Conservation (phyloP, 1,139 yeast species). For the Saccharomycopsis hybrid region DNA sequence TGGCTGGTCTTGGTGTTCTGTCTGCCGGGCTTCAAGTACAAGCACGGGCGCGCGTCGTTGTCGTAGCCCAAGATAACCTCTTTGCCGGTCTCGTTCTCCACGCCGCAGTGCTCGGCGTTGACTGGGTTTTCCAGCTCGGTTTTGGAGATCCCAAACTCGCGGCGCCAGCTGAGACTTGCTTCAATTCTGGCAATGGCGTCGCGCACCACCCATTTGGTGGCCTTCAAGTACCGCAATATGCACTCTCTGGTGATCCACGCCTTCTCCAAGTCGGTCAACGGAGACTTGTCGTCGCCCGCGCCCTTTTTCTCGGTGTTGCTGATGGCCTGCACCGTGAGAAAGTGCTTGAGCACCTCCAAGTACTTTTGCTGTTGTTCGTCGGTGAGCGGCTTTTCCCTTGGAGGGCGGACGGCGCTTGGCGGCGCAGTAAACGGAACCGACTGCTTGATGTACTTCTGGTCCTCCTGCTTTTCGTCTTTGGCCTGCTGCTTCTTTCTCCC, state of each 20-base stretch:
- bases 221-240: conserved; percentile 75
- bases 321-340: conserved; percentile 38
- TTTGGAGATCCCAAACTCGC: conserved; percentile 73
- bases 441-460: conserved; percentile 7
- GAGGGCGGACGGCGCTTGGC: conserved; percentile 39
- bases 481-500: conserved; percentile 20
- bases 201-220: conserved; percentile 76
- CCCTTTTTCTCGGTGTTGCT: conserved; percentile 28
- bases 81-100: conserved; percentile 84
- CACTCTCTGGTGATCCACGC: conserved; percentile 92
- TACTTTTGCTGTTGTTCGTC: conserved; percentile 52
- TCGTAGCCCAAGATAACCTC: conserved; percentile 84
- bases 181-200: conserved; percentile 69
- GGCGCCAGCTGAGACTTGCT: conserved; percentile 78
- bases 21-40: conserved; percentile 83
- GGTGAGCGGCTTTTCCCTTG: conserved; percentile 43
- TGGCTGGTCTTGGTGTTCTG: conserved; percentile 85
- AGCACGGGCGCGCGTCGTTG: conserved; percentile 75
- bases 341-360: conserved; percentile 49
- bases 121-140: conserved; percentile 32
- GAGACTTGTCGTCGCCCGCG: conserved; percentile 23
- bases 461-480: conserved; percentile 8
- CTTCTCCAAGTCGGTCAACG: conserved; percentile 55
- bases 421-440: conserved; percentile 44
- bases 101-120: conserved; percentile 53